Base-by-base conservation (phyloP, 352 stramenopile species). In the Phytopythium litorale region DNA sequence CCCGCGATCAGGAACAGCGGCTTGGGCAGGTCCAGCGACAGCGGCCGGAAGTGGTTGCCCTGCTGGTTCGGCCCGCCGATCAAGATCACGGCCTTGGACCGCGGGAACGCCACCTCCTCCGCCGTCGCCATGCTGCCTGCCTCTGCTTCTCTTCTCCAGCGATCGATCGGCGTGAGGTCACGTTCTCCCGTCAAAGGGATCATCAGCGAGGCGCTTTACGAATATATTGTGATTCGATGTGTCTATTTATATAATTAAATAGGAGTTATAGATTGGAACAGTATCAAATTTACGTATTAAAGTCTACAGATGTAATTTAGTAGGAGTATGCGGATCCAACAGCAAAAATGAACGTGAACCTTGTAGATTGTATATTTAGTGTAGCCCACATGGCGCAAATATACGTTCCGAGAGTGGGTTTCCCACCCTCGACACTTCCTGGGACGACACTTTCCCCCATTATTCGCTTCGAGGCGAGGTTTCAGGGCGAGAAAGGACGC, bases 1-100 rank as follows among this genome's bases (percentile, higher is more conserved):
- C 88, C 88, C 2, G 88, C 88, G 56, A 96, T 83, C 48, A 88
- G 86, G 70, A 96, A 96, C 7, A 96, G 73, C 37, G 88, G 88
- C 70, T 94, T 96, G 37, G 88, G 88, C 46, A 94, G 70, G 53
- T 96, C 86, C 49, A 96, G 70, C 42, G 84, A 94, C 33, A 96
- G 78, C 58, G 88, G 88, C 0, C 88, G 88, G 66, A 96, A 96
- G 71, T 92, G 86, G 64, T 94, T 93, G 58, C 84, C 84, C 67
- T 91, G 85, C 66, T 93, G 81, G 65, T 92, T 95, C 33, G 86
- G 82, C 5, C 88, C 88, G 46, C 88, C 88, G 61, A 96, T 89
- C 60, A 96, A 80, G 60, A 96, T 89, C 63, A 96, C 82, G 54
- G 88, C 88, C 68, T 95, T 96, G 51, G 84, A 91, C 38, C 71